Evolutionary conservation across 306 rosid genomes (phyloP).

Genomic region (Canavalia gladiata): DNA sequence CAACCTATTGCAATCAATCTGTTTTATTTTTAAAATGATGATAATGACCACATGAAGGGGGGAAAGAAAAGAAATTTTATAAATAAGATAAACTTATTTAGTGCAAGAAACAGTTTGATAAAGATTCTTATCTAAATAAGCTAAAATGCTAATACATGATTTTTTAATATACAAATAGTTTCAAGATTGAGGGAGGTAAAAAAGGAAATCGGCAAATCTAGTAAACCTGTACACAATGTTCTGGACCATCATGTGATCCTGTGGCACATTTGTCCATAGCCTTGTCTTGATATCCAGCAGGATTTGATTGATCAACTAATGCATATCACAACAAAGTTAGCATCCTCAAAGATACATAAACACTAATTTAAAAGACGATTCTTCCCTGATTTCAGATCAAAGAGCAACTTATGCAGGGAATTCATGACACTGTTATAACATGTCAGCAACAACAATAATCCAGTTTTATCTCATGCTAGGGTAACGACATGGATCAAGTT

Average conservation of each 20-base stretch:
- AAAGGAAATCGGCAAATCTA: conserved; percentile 20
- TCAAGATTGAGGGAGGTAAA: neutral
- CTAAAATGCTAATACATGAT: neutral
- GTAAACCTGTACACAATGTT: conserved; percentile 62
- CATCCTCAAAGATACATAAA: conserved; percentile 32
- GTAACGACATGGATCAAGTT: neutral
- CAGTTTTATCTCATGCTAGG: too few species aligned
- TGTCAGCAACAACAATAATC: conserved; percentile 19
- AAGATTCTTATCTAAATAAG: neutral
- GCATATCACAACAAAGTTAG: conserved; percentile 35
- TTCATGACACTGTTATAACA: conserved; percentile 18
- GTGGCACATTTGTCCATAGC: conserved; percentile 40
- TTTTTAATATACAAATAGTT: conserved; percentile 15
- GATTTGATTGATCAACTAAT: conserved; percentile 57
- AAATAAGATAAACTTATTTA: neutral
- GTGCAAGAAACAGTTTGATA: conserved; percentile 24
- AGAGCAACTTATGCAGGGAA: conserved; percentile 18
- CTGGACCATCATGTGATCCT: conserved; percentile 52
- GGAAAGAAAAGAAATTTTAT: neutral
- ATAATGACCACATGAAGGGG: neutral
- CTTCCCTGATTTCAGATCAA: conserved; percentile 24
- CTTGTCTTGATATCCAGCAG: conserved; percentile 49
- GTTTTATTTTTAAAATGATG: neutral
- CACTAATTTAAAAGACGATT: neutral
- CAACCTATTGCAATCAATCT: conserved; percentile 12